A percentile compares a stretch with the other conserved stretches of the same genome.
phyloP scores from a whole-genome alignment of 1,284 basidiomycete species.

The Prillingera fragicola region DNA sequence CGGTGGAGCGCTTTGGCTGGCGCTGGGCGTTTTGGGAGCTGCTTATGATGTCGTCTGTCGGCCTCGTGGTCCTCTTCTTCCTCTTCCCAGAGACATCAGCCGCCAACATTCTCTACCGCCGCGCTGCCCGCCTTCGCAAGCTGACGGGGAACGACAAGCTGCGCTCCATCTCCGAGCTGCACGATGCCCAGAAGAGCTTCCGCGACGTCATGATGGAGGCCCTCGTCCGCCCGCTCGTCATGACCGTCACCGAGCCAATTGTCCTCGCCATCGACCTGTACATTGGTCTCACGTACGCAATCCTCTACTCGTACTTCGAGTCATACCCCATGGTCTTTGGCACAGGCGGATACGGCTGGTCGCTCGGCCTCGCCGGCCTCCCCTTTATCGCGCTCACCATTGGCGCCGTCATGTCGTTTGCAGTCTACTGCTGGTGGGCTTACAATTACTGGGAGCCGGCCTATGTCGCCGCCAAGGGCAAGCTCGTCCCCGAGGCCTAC shows the following conservation, averaged over 20 bases:
- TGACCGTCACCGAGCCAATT: slow-evolving; percentile 44
- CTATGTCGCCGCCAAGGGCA: slow-evolving; percentile 13
- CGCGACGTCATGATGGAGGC: slow-evolving; percentile 32
- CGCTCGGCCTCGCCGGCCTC: slow-evolving; percentile 30
- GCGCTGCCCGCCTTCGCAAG: slow-evolving; percentile 53
- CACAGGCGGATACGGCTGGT: slow-evolving; percentile 35
- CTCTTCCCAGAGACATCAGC: slow-evolving; percentile 63
- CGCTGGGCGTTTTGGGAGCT: slow-evolving; percentile 43
- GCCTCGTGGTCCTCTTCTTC: slow-evolving; percentile 54
- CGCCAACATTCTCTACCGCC: slow-evolving; percentile 58
- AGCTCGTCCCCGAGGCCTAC: slow-evolving; percentile 20
- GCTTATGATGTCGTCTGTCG: slow-evolving; percentile 36
- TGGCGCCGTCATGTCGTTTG: slow-evolving; percentile 15
- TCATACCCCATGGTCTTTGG: slow-evolving; percentile 15
- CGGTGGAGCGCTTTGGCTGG: slow-evolving; percentile 42
- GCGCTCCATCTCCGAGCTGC: slow-evolving; percentile 33
- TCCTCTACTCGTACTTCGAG: slow-evolving; percentile 41
- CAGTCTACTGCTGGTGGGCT: slow-evolving; percentile 36
- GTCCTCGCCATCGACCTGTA: slow-evolving; percentile 32
- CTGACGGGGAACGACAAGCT: slow-evolving; percentile 49
- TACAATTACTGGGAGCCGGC: slow-evolving; percentile 33
- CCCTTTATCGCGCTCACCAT: slow-evolving; percentile 43
- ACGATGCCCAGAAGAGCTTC: slow-evolving; percentile 25
- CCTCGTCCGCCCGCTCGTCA: slow-evolving; percentile 34
- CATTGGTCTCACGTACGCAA: slow-evolving; percentile 36